A percentile compares a stretch with the other conserved stretches of the same genome.
phyloP scores from a whole-genome alignment of 306 rosid species.

The Biancaea sappan region DNA sequence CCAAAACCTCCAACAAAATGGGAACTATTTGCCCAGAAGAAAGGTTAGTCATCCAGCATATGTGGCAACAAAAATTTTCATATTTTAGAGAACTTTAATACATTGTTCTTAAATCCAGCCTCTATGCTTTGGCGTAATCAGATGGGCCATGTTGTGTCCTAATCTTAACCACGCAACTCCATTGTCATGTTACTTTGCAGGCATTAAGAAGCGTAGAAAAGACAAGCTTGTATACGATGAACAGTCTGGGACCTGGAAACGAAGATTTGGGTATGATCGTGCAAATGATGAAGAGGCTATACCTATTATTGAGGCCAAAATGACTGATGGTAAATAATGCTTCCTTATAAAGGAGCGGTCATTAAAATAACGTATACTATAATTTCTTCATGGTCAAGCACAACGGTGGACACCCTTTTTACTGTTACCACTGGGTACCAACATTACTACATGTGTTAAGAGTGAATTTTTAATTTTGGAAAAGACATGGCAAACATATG shows the following conservation, averaged over 20 bases:
- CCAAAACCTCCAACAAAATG: conserved; percentile 92
- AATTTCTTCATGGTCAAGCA: background rate
- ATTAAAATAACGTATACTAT: background rate
- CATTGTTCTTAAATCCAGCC: background rate
- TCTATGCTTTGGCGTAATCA: background rate
- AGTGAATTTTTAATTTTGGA: background rate
- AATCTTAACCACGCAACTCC: background rate
- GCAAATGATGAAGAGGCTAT: conserved; percentile 84
- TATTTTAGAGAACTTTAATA: background rate
- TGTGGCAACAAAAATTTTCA: background rate
- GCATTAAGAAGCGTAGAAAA: conserved; percentile 73
- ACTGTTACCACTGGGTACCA: background rate
- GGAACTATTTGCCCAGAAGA: conserved; percentile 81
- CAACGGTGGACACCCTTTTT: background rate
- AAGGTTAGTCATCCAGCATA: conserved; percentile 52
- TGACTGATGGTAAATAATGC: conserved; percentile 68
- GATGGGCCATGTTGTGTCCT: conserved; percentile 8
- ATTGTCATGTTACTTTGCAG: conserved; percentile 45
- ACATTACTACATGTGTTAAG: background rate
- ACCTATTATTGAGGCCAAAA: conserved; percentile 91
- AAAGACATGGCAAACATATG: background rate
- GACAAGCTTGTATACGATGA: conserved; percentile 76
- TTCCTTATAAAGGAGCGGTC: background rate
- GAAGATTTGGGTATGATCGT: conserved; percentile 78
- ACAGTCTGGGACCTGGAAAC: conserved; percentile 77